Evolutionary conservation across 768 basidiomycete genomes (phyloP).

Genomic region (Terana coerulea): DNA sequence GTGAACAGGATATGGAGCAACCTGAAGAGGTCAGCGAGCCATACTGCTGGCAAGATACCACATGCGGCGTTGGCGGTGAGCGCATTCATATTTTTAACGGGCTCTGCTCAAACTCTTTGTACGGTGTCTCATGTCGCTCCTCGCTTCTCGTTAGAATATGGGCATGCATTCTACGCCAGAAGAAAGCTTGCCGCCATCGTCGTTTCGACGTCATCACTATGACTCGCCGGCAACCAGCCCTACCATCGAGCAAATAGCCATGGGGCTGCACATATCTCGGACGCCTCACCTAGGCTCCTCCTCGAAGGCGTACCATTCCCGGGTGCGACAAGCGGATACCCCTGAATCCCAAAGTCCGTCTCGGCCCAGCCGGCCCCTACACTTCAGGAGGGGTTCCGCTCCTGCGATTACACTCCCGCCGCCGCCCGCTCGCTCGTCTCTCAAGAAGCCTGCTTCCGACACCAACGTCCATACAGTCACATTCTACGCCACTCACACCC

Average conservation of each 20-base stretch:
- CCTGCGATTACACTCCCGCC: slow-evolving; percentile 28
- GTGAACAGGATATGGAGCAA: slow-evolving; percentile 15
- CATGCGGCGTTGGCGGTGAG: slow-evolving; percentile 9
- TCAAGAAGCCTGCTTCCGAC: slow-evolving; percentile 48
- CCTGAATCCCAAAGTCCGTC: slow-evolving; percentile 9
- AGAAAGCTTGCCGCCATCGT: slow-evolving; percentile 20
- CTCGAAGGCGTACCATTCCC: background rate
- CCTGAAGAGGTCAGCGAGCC: slow-evolving; percentile 11
- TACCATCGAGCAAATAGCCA: slow-evolving; percentile 73
- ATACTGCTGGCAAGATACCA: slow-evolving; percentile 9
- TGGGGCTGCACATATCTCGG: slow-evolving; percentile 75
- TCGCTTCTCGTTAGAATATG: slow-evolving; percentile 8
- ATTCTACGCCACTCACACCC: slow-evolving; percentile 19
- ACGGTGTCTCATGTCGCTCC: background rate
- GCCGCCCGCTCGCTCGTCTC: slow-evolving; percentile 59
- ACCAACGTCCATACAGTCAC: slow-evolving; percentile 28
- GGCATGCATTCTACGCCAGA: slow-evolving; percentile 26
- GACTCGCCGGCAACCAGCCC: slow-evolving; percentile 41
- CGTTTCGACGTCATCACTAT: slow-evolving; percentile 32
- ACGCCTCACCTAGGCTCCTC: slow-evolving; percentile 67
- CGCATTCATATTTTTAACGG: background rate
- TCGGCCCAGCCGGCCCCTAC: slow-evolving; percentile 10
- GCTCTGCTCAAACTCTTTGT: background rate
- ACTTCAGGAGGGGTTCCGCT: slow-evolving; percentile 13
- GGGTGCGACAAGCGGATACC: slow-evolving; percentile 2